Percentiles rank a stretch among this genome's conserved stretches.
Conservation (phyloP, 139 green algal species). For the Volvox reticuliferus region DNA sequence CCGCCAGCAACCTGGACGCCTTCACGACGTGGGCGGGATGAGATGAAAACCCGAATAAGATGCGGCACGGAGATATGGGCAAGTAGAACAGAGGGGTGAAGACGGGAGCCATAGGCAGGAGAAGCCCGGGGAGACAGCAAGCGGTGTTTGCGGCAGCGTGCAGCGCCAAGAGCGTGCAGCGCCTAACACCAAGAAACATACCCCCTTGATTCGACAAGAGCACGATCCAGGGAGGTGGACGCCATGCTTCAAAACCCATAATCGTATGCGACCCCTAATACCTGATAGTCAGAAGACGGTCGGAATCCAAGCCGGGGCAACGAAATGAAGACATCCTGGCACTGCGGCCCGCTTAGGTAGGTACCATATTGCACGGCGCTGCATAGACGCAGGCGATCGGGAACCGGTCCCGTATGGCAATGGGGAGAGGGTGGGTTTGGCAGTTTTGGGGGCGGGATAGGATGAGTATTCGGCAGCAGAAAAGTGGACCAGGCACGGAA, state of each 20-base stretch:
- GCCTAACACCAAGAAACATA: no score
- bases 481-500: not conserved
- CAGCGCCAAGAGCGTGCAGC: no score
- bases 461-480: no score
- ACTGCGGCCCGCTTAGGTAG: not conserved
- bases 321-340: constrained; percentile 27
- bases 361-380: constrained; percentile 7
- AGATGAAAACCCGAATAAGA: no score
- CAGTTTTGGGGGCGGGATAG: not conserved
- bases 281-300: constrained; percentile 17
- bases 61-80: not conserved
- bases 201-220: not conserved
- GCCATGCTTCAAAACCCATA: not conserved
- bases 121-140: not conserved
- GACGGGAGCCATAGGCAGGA: not conserved
- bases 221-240: not conserved
- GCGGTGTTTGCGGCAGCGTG: not conserved
- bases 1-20: constrained; percentile 1
- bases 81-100: not conserved
- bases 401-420: not conserved
- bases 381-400: not conserved
- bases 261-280: not conserved
- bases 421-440: not conserved
- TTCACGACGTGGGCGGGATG: not conserved
- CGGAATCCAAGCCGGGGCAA: constrained; percentile 3